A percentile compares a stretch with the other conserved stretches of the same genome.
These are phyloP conservation scores for Magnolia changhungtana DNA, from an alignment of 164 flowering plant species.

Conservation along the genomic window DNA sequence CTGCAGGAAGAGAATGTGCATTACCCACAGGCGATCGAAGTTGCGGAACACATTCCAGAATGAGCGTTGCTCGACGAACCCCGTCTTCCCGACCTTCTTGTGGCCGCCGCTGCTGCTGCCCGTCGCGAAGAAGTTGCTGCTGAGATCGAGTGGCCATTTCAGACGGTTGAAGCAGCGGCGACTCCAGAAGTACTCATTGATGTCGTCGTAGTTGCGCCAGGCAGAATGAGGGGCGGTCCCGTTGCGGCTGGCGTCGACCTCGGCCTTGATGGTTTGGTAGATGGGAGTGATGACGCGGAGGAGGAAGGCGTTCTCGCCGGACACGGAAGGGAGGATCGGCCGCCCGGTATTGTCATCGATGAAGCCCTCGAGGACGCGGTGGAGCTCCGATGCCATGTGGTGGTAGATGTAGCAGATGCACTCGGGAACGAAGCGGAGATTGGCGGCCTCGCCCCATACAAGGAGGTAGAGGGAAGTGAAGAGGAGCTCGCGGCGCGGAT, in stretches of 20 bases:
- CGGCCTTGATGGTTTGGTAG: constrained; percentile 27
- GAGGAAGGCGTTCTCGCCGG: constrained; percentile 16
- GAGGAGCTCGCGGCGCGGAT: constrained; percentile 50
- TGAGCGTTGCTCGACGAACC: constrained; percentile 91
- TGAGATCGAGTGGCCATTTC: constrained; percentile 64
- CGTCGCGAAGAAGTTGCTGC: constrained; percentile 42
- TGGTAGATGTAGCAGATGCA: constrained; percentile 83
- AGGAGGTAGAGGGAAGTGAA: constrained; percentile 60
- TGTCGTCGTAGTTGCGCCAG: constrained; percentile 96
- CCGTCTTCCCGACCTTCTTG: constrained; percentile 72
- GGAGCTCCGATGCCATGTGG: constrained; percentile 71
- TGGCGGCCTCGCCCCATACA: constrained; percentile 92
- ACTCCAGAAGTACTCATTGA: constrained; percentile 95
- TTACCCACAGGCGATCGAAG: constrained; percentile 84
- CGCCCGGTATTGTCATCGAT: constrained; percentile 54
- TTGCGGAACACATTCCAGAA: constrained; percentile 91
- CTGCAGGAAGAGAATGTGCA: constrained; percentile 68
- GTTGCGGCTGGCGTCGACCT: constrained; percentile 62
- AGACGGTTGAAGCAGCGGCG: constrained; percentile 54
- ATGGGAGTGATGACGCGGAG: constrained; percentile 12
- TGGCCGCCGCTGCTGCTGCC: neutral
- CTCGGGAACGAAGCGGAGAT: constrained; percentile 76
- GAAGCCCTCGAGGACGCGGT: constrained; percentile 55
- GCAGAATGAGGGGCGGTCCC: constrained; percentile 87
- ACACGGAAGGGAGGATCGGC: constrained; percentile 2